Evolutionary conservation across 768 basidiomycete genomes (phyloP), one percentile per base, ranked within the genome.

Genomic region (Cyathus striatus): DNA sequence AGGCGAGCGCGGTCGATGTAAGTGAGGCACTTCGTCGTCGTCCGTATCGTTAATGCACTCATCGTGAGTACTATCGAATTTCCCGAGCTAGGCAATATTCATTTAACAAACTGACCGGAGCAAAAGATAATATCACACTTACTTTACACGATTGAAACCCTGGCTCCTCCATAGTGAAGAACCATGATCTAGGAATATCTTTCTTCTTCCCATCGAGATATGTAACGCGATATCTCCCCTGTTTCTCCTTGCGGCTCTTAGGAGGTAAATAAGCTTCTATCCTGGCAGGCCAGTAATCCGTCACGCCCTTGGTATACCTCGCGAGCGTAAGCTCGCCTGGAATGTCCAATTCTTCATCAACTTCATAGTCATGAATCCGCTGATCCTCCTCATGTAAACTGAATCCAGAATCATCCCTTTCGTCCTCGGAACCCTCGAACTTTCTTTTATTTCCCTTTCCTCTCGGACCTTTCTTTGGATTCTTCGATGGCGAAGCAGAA

Each of bases 251-350:
- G 27, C 60, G 55, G n/a, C 61, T 62, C 37, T 52, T 63, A 4
- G 79, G 70, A 10, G 69, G 66, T 18, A 76, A 43, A 50, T 81
- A 86, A 0, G 52, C 63, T 7, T 80, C 51, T 30, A 90, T 61
- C 54, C 65, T 65, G 1, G 81, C 87, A 2, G 87, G 85, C 87
- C 87, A 90, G 51, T 81, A 82, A 13, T 57, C 50, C 4, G 52
- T 48, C 5, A 56, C 56, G n/a, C 50, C 53, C 17, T 50, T 54
- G 42, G 60, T 60, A 2, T 71, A 74, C 18, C 65, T 56, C 5
- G 81, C 81, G 10, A 88, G 65, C 2, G 88, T 63, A 1, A 80
- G 58, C 56, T 89, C 86, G 2, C 84, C 87, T 2, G 84, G 85
- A 26, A 87, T 76, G 13, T 72, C 59, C 18, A 84, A 65, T 0